A percentile compares a stretch with the other conserved stretches of the same genome.
These are phyloP conservation scores for Clarireedia sp. DNA, from an alignment of 2,329 filamentous ascomycete species.

Conservation along the genomic window DNA sequence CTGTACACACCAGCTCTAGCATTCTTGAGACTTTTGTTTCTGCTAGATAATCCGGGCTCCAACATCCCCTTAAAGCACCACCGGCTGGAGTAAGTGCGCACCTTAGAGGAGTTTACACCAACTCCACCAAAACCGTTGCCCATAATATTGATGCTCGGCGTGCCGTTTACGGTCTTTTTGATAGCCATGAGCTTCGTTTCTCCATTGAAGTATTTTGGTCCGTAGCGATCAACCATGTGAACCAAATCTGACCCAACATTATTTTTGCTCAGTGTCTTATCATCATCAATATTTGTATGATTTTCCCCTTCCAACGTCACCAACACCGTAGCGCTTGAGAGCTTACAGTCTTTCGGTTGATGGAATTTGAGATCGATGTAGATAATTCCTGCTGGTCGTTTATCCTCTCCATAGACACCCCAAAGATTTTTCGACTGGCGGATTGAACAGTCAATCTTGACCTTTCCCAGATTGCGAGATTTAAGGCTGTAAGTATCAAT, in stretches of 20 bases:
- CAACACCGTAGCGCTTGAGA: constrained; percentile 2
- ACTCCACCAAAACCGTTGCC: not conserved
- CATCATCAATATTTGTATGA: not conserved
- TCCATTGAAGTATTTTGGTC: not conserved
- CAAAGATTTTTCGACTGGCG: not conserved
- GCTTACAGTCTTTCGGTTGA: constrained; percentile 1
- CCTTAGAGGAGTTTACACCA: not conserved
- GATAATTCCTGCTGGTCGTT: constrained; percentile 1
- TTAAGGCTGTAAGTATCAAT: not conserved
- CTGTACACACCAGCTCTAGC: not conserved
- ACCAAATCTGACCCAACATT: not conserved
- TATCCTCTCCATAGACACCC: not conserved
- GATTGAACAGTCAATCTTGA: not conserved
- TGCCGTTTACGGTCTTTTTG: not conserved
- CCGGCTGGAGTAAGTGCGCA: not conserved
- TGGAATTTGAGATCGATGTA: constrained; percentile 6
- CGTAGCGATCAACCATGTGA: not conserved
- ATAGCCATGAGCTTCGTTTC: not conserved
- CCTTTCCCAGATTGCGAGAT: not conserved
- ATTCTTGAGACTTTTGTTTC: not conserved
- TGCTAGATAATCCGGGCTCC: not conserved
- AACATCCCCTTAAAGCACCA: not conserved
- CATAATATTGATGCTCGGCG: not conserved
- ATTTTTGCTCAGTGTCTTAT: too few species aligned
- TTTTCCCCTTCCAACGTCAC: not conserved